Evolutionary conservation across 176 grass and related monocot species (phyloP).

Genomic region (Eragrostis curvula): DNA sequence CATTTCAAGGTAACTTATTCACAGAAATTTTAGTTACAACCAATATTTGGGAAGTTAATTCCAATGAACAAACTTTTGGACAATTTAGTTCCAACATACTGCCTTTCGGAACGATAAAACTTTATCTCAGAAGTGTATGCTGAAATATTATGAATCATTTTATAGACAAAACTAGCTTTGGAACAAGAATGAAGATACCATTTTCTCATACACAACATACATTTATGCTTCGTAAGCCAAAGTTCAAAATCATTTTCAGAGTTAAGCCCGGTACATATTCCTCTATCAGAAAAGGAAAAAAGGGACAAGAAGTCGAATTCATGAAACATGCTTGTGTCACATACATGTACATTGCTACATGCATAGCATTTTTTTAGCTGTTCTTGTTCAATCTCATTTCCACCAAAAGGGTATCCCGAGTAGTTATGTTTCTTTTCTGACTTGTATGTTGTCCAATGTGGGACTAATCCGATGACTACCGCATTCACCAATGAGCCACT

Average conservation of each 20-base stretch:
- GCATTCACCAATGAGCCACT: background rate
- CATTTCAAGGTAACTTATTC: constrained; percentile 67
- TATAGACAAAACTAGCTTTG: background rate
- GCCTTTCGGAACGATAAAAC: background rate
- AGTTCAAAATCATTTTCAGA: background rate
- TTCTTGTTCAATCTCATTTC: background rate
- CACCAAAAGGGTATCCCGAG: background rate
- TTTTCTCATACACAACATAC: background rate
- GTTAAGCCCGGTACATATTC: background rate
- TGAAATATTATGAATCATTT: constrained; percentile 2
- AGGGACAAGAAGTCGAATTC: background rate
- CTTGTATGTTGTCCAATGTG: background rate
- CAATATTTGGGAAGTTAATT: constrained; percentile 14
- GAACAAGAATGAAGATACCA: background rate
- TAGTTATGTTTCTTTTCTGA: background rate
- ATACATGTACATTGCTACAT: background rate
- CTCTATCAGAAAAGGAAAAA: background rate
- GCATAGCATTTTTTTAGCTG: background rate
- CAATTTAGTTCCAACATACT: constrained; percentile 2
- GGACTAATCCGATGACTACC: background rate
- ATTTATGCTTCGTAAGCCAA: constrained; percentile 4
- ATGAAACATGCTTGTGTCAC: background rate
- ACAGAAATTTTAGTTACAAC: constrained; percentile 13
- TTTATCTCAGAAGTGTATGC: background rate
- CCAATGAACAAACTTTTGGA: background rate